These are phyloP conservation scores for Penicillium polonicum DNA, from an alignment of 2,329 filamentous ascomycete species.

Conservation along the genomic window DNA sequence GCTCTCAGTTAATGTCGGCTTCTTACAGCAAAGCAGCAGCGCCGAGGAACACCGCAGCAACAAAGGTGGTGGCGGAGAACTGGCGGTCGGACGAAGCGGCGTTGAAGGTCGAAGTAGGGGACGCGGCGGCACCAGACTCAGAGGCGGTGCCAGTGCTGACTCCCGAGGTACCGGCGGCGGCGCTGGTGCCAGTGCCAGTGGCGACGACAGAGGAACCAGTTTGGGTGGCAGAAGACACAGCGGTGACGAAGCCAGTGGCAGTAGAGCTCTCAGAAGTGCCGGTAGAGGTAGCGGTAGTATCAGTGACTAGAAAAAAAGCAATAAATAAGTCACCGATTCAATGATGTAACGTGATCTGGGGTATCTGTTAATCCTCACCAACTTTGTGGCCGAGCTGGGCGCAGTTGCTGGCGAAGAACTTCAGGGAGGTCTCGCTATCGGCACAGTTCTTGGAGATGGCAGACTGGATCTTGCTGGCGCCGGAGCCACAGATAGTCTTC, in stretches of 20 bases:
- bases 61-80: constrained; percentile 38
- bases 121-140: constrained; percentile 14
- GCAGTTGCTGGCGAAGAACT: constrained; percentile 42
- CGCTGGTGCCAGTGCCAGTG: constrained; percentile 20
- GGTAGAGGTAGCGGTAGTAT: constrained; percentile 29
- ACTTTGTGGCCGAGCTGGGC: constrained; percentile 40
- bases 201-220: constrained; percentile 21
- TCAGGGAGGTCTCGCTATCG: constrained; percentile 36
- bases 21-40: constrained; percentile 40
- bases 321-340: constrained; percentile 4
- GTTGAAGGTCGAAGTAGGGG: constrained; percentile 23
- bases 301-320: constrained; percentile 13
- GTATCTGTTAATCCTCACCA: constrained; percentile 33
- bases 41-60: constrained; percentile 43
- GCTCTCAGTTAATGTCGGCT: background rate
- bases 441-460: constrained; percentile 40
- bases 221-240: constrained; percentile 14
- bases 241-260: constrained; percentile 24
- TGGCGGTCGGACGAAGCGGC: constrained; percentile 32
- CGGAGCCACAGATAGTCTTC: constrained; percentile 39
- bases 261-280: constrained; percentile 23
- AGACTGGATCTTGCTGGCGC: constrained; percentile 36
- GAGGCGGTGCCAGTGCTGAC: constrained; percentile 15
- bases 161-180: background rate
- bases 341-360: background rate